Conservation (phyloP, 2,329 filamentous ascomycete species). For the Rutstroemia sp. region DNA sequence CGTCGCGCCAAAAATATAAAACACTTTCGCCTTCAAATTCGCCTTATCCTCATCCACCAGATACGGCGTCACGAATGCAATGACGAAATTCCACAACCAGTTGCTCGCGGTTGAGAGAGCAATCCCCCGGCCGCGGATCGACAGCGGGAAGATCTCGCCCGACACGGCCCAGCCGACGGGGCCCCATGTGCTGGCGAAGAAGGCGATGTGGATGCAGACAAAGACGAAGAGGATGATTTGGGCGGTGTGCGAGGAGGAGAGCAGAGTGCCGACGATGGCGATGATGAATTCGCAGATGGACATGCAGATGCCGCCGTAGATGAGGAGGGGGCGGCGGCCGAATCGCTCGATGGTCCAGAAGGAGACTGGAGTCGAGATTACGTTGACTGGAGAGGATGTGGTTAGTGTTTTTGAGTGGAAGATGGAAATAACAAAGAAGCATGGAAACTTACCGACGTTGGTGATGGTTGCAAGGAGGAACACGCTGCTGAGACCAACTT, state of each 20-base stretch:
- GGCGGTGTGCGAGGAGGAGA: conserved; percentile 57
- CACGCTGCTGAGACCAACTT: conserved; percentile 65
- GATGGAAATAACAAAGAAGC: background rate
- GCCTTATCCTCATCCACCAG: conserved; percentile 44
- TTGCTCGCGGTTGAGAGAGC: conserved; percentile 79
- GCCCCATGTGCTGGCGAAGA: conserved; percentile 77
- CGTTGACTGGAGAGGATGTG: conserved; percentile 54
- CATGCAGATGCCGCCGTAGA: conserved; percentile 76
- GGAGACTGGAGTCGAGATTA: conserved; percentile 68
- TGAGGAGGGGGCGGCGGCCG: conserved; percentile 71
- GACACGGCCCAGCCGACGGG: conserved; percentile 70
- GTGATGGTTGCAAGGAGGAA: conserved; percentile 80
- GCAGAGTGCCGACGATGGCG: conserved; percentile 47
- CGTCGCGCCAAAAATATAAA: conserved; percentile 53
- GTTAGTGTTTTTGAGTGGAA: background rate
- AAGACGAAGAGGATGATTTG: conserved; percentile 30
- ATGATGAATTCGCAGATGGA: conserved; percentile 81
- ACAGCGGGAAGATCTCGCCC: conserved; percentile 83
- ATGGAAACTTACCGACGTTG: background rate
- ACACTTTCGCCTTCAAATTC: conserved; percentile 29
- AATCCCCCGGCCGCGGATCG: conserved; percentile 66
- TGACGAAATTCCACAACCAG: conserved; percentile 78
- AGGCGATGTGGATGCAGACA: conserved; percentile 82
- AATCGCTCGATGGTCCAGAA: conserved; percentile 83
- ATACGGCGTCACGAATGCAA: conserved; percentile 64